Evolutionary conservation across 441 rosid genomes (phyloP), one percentile per base, ranked within the genome.

Genomic region (Biscutella laevigata): DNA sequence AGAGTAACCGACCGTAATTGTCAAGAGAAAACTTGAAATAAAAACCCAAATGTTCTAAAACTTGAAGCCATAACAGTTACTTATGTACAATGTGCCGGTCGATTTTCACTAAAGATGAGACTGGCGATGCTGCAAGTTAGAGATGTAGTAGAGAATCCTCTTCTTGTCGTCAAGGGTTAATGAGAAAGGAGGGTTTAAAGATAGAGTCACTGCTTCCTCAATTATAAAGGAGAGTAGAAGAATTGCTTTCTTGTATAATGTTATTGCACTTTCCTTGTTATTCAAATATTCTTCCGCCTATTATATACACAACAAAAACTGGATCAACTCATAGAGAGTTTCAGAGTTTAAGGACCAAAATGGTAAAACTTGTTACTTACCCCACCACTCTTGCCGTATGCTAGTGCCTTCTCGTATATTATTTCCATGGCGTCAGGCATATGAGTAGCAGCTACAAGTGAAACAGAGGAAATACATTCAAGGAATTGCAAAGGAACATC

Each of bases 361-460:
- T 7, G 5, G 12, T 35, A 40, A 24, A 38, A 34, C 50, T 52
- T 44, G 41, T n/a, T 52, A 70, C 88, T 78, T 61, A 84, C 94
- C 43, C 78, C 90, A 13, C 90, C 95, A 30, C 65, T 73, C 57
- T 19, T 84, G 67, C 94, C 96, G 1, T 71, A 42, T 19, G 76
- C 51, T 37, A 84, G 73, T 15, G 86, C 88, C 34, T 61, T 67
- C 28, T 76, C 82, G 59, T 78, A 82, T 64, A 82, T 72, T 42
- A 71, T 69, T 54, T 84, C 88, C 88, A 84, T 84, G 42, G 90
- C 88, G 61, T 87, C 86, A 29, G 94, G 94, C 88, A 87, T 82
- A 67, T 80, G 74, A 30, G 79, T 71, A 49, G 75, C 53, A 53
- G 77, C 94, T 82, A 78, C 58, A 64, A 41, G n/a, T 19, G 24